phyloP scores from a whole-genome alignment of 805 yeast genomes.

The Cyberlindnera japonica region DNA sequence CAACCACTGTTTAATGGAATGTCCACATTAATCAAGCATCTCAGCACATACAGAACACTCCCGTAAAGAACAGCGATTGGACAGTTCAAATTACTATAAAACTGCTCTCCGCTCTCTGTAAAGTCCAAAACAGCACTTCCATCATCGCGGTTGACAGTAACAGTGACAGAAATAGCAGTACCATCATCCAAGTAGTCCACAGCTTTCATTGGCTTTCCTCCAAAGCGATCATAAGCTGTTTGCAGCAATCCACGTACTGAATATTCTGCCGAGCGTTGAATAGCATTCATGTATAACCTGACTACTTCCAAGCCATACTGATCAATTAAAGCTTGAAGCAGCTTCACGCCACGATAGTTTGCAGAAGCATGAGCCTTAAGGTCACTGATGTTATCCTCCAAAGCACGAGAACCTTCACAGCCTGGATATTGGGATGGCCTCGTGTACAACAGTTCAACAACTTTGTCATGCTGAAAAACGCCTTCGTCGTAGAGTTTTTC shows the following conservation, averaged over 20 bases:
- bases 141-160: constrained; percentile 37
- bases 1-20: constrained; percentile 96
- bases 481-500: constrained; percentile 49
- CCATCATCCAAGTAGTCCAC: constrained; percentile 56
- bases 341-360: constrained; percentile 46
- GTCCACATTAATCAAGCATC: constrained; percentile 68
- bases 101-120: constrained; percentile 48
- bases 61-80: constrained; percentile 52
- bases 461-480: constrained; percentile 50
- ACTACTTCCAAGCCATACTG: constrained; percentile 43
- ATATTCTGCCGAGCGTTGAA: constrained; percentile 43
- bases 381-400: constrained; percentile 50
- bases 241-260: constrained; percentile 37
- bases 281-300: constrained; percentile 44
- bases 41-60: constrained; percentile 49
- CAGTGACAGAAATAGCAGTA: constrained; percentile 40
- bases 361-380: constrained; percentile 48
- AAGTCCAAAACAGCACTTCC: constrained; percentile 48
- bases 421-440: constrained; percentile 45
- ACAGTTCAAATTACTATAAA: constrained; percentile 51
- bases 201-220: constrained; percentile 37
- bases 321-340: constrained; percentile 39
- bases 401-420: constrained; percentile 55
- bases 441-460: constrained; percentile 45
- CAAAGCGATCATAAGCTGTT: constrained; percentile 39